Base-by-base conservation (phyloP, 306 rosid genomes). In the Calophaca sinica region DNA sequence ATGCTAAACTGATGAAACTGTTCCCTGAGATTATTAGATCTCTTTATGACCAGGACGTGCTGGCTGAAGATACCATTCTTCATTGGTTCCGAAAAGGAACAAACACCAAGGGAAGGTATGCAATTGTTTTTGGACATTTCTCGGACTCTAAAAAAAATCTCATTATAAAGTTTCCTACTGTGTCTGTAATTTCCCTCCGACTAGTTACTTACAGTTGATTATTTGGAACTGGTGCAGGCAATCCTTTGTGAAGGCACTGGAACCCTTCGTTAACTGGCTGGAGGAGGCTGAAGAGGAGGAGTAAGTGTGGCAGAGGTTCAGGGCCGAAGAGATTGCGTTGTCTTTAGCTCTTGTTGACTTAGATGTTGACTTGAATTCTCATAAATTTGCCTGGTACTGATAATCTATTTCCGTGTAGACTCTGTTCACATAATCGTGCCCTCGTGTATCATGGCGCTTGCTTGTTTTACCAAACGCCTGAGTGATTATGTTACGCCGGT, bases 251-350 rank as follows among this genome's bases (percentile, higher is more conserved):
- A 96, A 92, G 89, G 97, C 99, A 4, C 77, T 96, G 80, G 99
- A 96, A 76, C 92, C 97, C 36, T 87, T 92, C 52, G 98, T 96
- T 88, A 96, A 82, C 42, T 96, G 99, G 99, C 92, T 96, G 88
- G 99, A 96, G 86, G 99, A 92, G 91, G 99, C 99, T 6, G 99
- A 96, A 83, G 99, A 96, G 72, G 99, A 96, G 89, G 99, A 96
- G 15, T 89, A 83, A 78, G 36, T 55, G 77, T 33, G 38, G 51
- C 28, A 2, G 69, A 59, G 51, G 26, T 74, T 52, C 31, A 39
- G 69, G 14, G 86, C 76, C 7, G 70, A 65, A 73, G 67, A 68
- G 42, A 20, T 26, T 48, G 15, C 4, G 4, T 15, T 65, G 72
- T 58, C 62, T 28, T 73, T 2, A 45, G 68, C 42, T 64, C 51